Percentiles rank a stretch among this genome's conserved stretches.
Conservation (phyloP, 192 early-diverging fungal species). For the Dissophora globulifera region DNA sequence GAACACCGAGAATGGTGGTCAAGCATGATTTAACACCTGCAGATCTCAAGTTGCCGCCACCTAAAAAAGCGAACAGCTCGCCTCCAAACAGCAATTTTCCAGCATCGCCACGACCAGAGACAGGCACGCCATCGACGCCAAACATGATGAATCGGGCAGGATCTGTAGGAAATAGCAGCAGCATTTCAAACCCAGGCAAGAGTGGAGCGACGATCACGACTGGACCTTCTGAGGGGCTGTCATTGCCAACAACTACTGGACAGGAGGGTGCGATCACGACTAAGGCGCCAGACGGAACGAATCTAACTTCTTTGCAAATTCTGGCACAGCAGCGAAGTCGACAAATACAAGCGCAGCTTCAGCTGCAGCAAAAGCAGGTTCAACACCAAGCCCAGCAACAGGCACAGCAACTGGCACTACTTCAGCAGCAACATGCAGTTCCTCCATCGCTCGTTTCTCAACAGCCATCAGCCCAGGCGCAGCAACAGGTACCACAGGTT, state of each 20-base stretch:
- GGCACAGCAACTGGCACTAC: too few relatives aligned
- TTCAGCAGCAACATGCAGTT: neutral
- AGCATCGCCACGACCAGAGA: constrained; percentile 20
- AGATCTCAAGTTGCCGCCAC: constrained; percentile 42
- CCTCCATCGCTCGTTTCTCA: constrained; percentile 12
- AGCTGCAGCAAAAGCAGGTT: constrained; percentile 12
- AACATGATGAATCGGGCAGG: neutral
- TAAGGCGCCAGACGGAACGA: neutral
- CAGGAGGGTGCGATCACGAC: neutral
- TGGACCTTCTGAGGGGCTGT: neutral
- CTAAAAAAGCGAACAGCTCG: constrained; percentile 31
- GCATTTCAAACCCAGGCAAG: too few relatives aligned
- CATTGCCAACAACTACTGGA: neutral
- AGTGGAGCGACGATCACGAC: neutral
- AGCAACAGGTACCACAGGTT: constrained; percentile 5
- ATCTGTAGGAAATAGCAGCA: neutral
- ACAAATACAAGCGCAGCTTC: constrained; percentile 6
- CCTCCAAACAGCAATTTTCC: constrained; percentile 33
- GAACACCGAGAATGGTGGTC: constrained; percentile 6
- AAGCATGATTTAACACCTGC: constrained; percentile 39
- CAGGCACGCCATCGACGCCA: constrained; percentile 1
- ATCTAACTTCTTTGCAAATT: constrained; percentile 18
- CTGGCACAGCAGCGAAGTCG: constrained; percentile 13
- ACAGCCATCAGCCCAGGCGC: constrained; percentile 8
- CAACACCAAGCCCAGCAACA: constrained; percentile 5